These are phyloP conservation scores for Graphilbum sp. DNA, from an alignment of 2,329 filamentous ascomycete genomes.

Conservation along the genomic window DNA sequence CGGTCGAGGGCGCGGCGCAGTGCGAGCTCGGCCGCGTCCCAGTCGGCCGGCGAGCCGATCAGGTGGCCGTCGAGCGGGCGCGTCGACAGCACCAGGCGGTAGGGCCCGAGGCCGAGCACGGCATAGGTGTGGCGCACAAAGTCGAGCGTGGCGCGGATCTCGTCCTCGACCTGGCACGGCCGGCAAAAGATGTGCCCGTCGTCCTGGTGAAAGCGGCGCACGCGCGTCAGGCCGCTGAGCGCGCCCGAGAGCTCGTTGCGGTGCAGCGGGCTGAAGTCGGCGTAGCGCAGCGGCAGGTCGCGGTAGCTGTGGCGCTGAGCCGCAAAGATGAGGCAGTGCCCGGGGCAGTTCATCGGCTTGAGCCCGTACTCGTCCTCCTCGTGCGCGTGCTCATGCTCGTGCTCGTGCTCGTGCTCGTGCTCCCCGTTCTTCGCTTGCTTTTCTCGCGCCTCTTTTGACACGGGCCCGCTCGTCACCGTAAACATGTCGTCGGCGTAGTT, in stretches of 20 bases:
- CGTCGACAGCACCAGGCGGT: slow-evolving; percentile 64
- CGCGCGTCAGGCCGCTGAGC: slow-evolving; percentile 75
- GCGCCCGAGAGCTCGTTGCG: slow-evolving; percentile 91
- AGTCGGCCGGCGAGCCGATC: slow-evolving; percentile 57
- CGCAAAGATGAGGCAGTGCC: slow-evolving; percentile 77
- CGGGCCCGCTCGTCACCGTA: slow-evolving; percentile 47
- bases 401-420: slow-evolving; percentile 13
- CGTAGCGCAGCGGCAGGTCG: slow-evolving; percentile 80
- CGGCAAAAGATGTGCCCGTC: slow-evolving; percentile 84
- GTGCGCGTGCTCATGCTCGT: slow-evolving; percentile 13
- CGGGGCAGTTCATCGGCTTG: slow-evolving; percentile 96
- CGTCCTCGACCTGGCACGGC: slow-evolving; percentile 54
- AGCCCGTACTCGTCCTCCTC: slow-evolving; percentile 60
- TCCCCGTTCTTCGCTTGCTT: too few species aligned
- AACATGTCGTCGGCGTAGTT: slow-evolving; percentile 93
- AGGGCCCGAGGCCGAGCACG: slow-evolving; percentile 54
- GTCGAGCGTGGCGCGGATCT: slow-evolving; percentile 57
- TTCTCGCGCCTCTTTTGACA: too few species aligned
- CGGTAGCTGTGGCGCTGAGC: slow-evolving; percentile 74
- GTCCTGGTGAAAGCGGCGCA: slow-evolving; percentile 89
- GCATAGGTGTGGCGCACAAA: slow-evolving; percentile 60
- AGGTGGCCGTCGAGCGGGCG: slow-evolving; percentile 53
- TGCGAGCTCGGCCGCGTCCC: slow-evolving; percentile 50
- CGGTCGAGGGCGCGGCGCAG: slow-evolving; percentile 45
- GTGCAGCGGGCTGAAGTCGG: slow-evolving; percentile 91